These are phyloP conservation scores for Debaryomyces nepalensis DNA, from an alignment of 1,139 yeast species.

Conservation along the genomic window DNA sequence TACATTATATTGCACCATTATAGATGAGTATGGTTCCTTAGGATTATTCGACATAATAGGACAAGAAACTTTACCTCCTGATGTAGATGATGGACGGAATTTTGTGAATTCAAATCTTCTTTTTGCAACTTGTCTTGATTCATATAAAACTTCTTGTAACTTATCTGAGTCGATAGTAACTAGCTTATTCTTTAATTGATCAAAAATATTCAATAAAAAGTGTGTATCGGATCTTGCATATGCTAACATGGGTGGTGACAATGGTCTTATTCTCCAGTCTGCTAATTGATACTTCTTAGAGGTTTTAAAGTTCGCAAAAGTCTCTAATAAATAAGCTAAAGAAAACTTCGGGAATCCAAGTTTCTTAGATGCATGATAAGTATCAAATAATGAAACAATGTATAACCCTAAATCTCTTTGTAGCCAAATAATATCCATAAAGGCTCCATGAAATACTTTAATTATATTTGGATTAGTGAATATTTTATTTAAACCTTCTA, in stretches of 20 bases:
- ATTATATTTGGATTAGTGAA: constrained; percentile 81
- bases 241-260: constrained; percentile 73
- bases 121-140: constrained; percentile 80
- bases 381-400: constrained; percentile 88
- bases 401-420: constrained; percentile 95
- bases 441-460: constrained; percentile 95
- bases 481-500: constrained; percentile 67
- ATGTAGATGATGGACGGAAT: constrained; percentile 53
- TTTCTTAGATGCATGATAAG: constrained; percentile 84
- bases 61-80: constrained; percentile 42
- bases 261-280: constrained; percentile 94
- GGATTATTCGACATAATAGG: constrained; percentile 53
- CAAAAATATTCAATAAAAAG: constrained; percentile 79
- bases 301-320: constrained; percentile 81
- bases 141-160: constrained; percentile 60
- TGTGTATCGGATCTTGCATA: constrained; percentile 98
- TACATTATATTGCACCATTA: constrained; percentile 70
- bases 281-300: constrained; percentile 95
- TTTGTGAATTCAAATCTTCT: constrained; percentile 79
- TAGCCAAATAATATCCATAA: constrained; percentile 96
- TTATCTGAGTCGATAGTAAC: constrained; percentile 39
- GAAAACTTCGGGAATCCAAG: constrained; percentile 83
- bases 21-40: constrained; percentile 59
- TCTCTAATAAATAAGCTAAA: constrained; percentile 80
- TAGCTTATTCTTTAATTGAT: constrained; percentile 69